Percentiles rank a stretch among this genome's conserved stretches.
Evolutionary conservation across 2,329 filamentous ascomycete species (phyloP).

Genomic region (Trichoderma citrinoviride): DNA sequence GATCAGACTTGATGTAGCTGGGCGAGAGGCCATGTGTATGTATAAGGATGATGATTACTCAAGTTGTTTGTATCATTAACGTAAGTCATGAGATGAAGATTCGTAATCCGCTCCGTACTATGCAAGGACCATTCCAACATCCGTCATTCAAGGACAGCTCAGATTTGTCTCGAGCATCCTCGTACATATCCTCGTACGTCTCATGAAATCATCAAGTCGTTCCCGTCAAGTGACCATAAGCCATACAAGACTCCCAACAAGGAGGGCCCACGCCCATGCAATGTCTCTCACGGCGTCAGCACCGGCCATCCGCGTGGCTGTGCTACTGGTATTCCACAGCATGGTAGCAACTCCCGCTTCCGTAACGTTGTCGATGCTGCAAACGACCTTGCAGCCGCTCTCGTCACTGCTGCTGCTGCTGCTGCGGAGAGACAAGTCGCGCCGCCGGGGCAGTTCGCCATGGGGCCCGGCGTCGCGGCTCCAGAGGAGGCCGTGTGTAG

Average conservation of each 20-base stretch:
- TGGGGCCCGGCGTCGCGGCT: conserved; percentile 25
- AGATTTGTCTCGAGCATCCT: background rate
- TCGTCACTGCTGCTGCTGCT: background rate
- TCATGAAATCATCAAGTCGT: background rate
- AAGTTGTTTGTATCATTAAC: background rate
- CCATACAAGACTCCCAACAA: background rate
- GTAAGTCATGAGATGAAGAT: background rate
- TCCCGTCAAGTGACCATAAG: background rate
- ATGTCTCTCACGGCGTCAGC: background rate
- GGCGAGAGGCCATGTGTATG: no score
- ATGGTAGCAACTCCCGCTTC: conserved; percentile 28
- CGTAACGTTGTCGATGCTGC: conserved; percentile 36
- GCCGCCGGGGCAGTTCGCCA: conserved; percentile 38
- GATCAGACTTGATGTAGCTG: no score
- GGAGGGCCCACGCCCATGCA: conserved; percentile 18
- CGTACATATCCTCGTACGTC: background rate
- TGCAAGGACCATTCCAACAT: background rate
- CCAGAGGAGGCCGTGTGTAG: background rate
- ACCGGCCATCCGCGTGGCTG: conserved; percentile 23
- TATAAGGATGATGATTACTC: background rate
- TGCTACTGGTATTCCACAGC: conserved; percentile 27
- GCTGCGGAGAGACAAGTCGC: background rate
- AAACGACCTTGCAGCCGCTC: conserved; percentile 31
- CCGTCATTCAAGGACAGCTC: background rate
- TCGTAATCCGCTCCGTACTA: background rate